Evolutionary conservation across 2,329 filamentous ascomycete genomes (phyloP), one percentile per base, ranked within the genome.

Genomic region (Teratosphaeria pseudoeucalypti): DNA sequence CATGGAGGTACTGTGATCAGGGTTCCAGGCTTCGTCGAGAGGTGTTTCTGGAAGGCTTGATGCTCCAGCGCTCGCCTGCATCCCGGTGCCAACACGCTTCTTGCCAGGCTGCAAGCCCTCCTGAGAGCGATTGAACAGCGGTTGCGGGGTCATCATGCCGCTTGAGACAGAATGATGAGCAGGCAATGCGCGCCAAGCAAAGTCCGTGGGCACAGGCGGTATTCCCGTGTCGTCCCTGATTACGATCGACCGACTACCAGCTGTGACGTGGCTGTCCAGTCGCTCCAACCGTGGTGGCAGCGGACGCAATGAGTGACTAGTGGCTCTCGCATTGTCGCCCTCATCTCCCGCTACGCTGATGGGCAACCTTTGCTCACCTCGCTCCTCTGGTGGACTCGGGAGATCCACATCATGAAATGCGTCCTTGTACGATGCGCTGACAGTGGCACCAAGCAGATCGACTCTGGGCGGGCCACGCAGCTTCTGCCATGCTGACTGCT

Each of bases 171-270:
- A 66, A 54, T 63, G 67, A 6, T 68, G 60, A 10, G 68, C 68
- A 34, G 66, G 66, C 37, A 71, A 52, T 6, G 60, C 65, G 27
- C 65, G 62, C 19, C 63, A 61, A 52, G 64, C 63, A 49, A 19
- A 49, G 43, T 19, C 19, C 54, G 62, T 61, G 5, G 66, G 60
- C 12, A 65, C n/a, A 54, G 66, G 62, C 37, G 65, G 64, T 0
- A 85, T 87, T 34, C 84, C 84, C 60, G 82, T 84, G 63, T 82
- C 82, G 66, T 95, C 89, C 39, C 95, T 85, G 68, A 96, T 95
- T 58, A 96, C 81, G 64, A 96, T 95, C 0, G 90, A 95, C 69
- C 92, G 87, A 77, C 90, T 95, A n/a, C 90, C 89, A 11, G 81
- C 80, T 0, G 90, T 94, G 53, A 92, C 82, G 59, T 78, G 78